Percentiles rank a stretch among this genome's conserved stretches.
phyloP scores from a whole-genome alignment of 2,329 filamentous ascomycete species.

The Talaromyces sp. region DNA sequence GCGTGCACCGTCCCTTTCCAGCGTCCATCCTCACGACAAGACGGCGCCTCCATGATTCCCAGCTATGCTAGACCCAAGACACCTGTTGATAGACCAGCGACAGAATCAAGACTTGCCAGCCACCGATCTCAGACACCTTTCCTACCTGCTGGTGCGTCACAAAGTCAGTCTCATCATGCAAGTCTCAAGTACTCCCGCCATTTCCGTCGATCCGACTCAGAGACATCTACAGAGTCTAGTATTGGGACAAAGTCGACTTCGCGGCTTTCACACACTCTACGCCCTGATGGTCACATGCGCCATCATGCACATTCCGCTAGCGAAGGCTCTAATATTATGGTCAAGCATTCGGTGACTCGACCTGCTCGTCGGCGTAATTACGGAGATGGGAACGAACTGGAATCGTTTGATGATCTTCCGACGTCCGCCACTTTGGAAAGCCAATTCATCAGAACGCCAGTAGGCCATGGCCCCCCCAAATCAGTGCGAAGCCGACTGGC shows the following conservation, averaged over 20 bases:
- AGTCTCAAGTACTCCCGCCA: constrained; percentile 66
- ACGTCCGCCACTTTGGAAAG: constrained; percentile 80
- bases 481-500: constrained; percentile 53
- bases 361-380: constrained; percentile 70
- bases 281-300: constrained; percentile 49
- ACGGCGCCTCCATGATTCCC: constrained; percentile 31
- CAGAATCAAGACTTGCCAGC: constrained; percentile 39
- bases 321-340: constrained; percentile 50
- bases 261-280: constrained; percentile 39
- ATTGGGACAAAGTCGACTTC: constrained; percentile 39
- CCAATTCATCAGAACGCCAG: constrained; percentile 75
- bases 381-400: constrained; percentile 87
- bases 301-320: constrained; percentile 47
- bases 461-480: constrained; percentile 64
- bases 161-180: constrained; percentile 73
- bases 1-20: constrained; percentile 32
- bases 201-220: constrained; percentile 79
- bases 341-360: constrained; percentile 69
- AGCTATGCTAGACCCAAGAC: constrained; percentile 60
- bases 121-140: constrained; percentile 69
- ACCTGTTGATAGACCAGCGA: constrained; percentile 58
- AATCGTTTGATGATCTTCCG: constrained; percentile 89
- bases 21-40: constrained; percentile 38
- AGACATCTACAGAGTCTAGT: constrained; percentile 55
- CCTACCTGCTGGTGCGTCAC: constrained; percentile 69